Conservation (phyloP, 805 yeast genomes). For the Candida adriatica region DNA sequence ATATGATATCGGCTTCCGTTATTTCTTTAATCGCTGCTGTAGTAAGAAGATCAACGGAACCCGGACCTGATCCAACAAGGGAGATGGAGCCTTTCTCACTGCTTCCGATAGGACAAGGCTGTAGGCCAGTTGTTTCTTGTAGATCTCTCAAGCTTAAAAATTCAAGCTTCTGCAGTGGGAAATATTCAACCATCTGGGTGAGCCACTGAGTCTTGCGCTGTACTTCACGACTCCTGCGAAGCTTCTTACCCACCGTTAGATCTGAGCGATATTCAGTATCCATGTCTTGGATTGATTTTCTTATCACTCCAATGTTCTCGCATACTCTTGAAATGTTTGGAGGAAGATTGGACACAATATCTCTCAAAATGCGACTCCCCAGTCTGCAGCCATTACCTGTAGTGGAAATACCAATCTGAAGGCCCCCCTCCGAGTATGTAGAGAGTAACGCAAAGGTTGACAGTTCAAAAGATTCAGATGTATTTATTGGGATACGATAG, state of each 20-base stretch:
- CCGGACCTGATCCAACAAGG: slow-evolving; percentile 94
- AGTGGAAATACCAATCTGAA: slow-evolving; percentile 80
- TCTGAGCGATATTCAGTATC: slow-evolving; percentile 36
- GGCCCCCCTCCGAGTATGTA: slow-evolving; percentile 59
- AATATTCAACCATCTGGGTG: slow-evolving; percentile 85
- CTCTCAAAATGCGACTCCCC: slow-evolving; percentile 75
- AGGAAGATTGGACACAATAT: slow-evolving; percentile 60
- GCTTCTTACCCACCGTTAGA: slow-evolving; percentile 68
- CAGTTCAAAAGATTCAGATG: slow-evolving; percentile 63
- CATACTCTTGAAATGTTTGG: slow-evolving; percentile 63
- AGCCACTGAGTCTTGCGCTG: slow-evolving; percentile 65
- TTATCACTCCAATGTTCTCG: slow-evolving; percentile 57
- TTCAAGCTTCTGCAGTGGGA: slow-evolving; percentile 60
- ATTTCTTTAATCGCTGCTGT: slow-evolving; percentile 80
- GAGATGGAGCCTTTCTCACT: slow-evolving; percentile 66
- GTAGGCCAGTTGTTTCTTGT: slow-evolving; percentile 6
- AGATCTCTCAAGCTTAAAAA: not conserved
- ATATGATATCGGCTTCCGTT: slow-evolving; percentile 69
- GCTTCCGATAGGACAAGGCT: too few species aligned
- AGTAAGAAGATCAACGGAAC: slow-evolving; percentile 74
- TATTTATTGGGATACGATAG: slow-evolving; percentile 76
- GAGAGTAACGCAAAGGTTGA: slow-evolving; percentile 77
- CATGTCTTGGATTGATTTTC: slow-evolving; percentile 47
- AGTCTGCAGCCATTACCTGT: slow-evolving; percentile 85
- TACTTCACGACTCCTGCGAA: slow-evolving; percentile 50